Evolutionary conservation across 805 yeast genomes (phyloP).

Genomic region (Ogataea nonfermentans): DNA sequence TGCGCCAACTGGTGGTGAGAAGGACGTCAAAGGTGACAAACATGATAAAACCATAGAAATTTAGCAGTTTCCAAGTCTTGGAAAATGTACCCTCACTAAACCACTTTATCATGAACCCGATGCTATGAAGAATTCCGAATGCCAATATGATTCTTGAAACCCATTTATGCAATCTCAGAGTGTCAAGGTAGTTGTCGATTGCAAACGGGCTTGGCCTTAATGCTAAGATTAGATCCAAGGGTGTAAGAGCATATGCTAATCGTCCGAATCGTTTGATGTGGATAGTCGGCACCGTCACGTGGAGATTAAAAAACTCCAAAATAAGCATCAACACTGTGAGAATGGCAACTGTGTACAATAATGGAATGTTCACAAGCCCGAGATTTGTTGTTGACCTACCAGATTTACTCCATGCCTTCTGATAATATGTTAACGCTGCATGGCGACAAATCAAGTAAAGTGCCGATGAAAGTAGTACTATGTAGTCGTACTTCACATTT

Average conservation of each 20-base stretch:
- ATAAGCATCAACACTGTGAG: slow-evolving; percentile 33
- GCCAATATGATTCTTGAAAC: slow-evolving; percentile 54
- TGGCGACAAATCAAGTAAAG: slow-evolving; percentile 39
- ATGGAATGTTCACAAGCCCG: slow-evolving; percentile 35
- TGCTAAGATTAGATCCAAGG: slow-evolving; percentile 55
- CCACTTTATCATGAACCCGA: slow-evolving; percentile 56
- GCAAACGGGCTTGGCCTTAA: slow-evolving; percentile 54
- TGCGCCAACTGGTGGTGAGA: slow-evolving; percentile 45
- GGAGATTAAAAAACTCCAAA: slow-evolving; percentile 37
- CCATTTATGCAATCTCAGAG: slow-evolving; percentile 68
- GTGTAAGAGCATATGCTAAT: slow-evolving; percentile 54
- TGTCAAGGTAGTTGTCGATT: slow-evolving; percentile 49
- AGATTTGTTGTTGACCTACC: slow-evolving; percentile 38
- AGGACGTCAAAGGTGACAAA: slow-evolving; percentile 38
- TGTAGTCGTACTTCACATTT: slow-evolving; percentile 61
- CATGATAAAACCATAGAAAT: slow-evolving; percentile 53
- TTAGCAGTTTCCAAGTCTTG: slow-evolving; percentile 38
- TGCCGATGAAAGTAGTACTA: slow-evolving; percentile 42
- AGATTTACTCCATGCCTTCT: slow-evolving; percentile 37
- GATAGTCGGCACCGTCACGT: slow-evolving; percentile 33
- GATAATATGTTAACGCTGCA: slow-evolving; percentile 34
- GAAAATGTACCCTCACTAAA: slow-evolving; percentile 32
- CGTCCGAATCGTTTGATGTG: slow-evolving; percentile 61
- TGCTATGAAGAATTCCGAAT: slow-evolving; percentile 47
- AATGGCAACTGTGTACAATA: slow-evolving; percentile 24